Percentiles rank a stretch among this genome's conserved stretches.
These are phyloP conservation scores for Lentinula lateritia DNA, from an alignment of 768 basidiomycete species.

Conservation along the genomic window DNA sequence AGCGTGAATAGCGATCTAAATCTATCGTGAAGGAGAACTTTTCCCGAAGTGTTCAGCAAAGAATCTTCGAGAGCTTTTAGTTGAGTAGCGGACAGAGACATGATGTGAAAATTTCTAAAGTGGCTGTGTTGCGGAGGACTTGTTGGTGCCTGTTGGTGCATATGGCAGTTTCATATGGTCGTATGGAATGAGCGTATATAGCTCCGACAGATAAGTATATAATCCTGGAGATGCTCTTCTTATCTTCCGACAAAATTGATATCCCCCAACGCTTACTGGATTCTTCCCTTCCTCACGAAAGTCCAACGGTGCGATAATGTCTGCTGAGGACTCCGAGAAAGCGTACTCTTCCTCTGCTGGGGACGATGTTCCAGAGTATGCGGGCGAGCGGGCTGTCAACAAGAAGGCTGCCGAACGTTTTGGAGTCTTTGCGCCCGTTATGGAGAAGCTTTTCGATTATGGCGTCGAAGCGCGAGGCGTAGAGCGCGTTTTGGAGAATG, in stretches of 20 bases:
- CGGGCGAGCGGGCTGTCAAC: constrained; percentile 16
- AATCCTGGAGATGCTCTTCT: neutral
- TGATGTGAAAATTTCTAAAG: neutral
- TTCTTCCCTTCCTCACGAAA: neutral
- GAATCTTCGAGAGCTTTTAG: constrained; percentile 65
- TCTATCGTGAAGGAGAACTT: constrained; percentile 75
- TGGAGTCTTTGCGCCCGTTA: constrained; percentile 21
- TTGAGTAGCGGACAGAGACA: constrained; percentile 32
- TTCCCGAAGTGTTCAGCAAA: constrained; percentile 72
- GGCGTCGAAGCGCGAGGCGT: constrained; percentile 53
- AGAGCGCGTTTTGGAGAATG: constrained; percentile 46
- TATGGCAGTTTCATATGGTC: neutral
- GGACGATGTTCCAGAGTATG: neutral
- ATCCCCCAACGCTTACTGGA: neutral
- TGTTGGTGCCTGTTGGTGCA: neutral
- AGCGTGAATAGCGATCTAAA: constrained; percentile 92
- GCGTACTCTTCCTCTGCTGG: neutral
- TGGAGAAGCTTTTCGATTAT: constrained; percentile 35
- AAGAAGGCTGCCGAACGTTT: constrained; percentile 23
- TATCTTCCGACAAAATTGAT: neutral
- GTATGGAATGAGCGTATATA: neutral
- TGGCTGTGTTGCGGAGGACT: neutral
- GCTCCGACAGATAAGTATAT: neutral
- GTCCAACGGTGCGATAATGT: neutral
- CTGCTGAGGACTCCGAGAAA: constrained; percentile 6